phyloP scores from a whole-genome alignment of 495 filamentous ascomycete genomes.

The Penicillium egyptiacum region DNA sequence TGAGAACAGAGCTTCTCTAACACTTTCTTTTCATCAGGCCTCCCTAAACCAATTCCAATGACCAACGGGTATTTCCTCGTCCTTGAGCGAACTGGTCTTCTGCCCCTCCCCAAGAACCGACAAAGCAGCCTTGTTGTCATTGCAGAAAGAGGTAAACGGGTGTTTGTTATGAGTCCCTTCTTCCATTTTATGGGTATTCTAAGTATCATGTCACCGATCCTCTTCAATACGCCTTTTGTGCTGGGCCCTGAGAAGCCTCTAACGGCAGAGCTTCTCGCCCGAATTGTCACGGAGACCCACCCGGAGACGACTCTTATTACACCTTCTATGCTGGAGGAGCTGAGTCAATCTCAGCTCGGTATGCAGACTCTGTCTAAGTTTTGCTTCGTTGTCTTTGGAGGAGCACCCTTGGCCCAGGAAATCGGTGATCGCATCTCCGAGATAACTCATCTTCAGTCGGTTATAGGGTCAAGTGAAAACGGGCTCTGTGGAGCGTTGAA shows the following conservation, averaged over 20 bases:
- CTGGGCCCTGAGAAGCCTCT: neutral
- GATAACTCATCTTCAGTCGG: slow-evolving; percentile 9
- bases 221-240: neutral
- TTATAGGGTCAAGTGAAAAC: slow-evolving; percentile 19
- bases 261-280: neutral
- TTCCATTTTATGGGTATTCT: slow-evolving; percentile 9
- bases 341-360: neutral
- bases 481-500: slow-evolving; percentile 4
- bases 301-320: neutral
- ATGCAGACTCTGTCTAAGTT: neutral
- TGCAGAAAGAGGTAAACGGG: too few species aligned
- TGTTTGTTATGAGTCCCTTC: neutral
- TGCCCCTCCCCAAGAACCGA: too few species aligned
- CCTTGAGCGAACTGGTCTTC: too few species aligned
- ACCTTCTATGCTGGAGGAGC: neutral
- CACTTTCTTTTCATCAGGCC: neutral
- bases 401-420: neutral
- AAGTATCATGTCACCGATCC: neutral
- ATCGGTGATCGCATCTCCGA: slow-evolving; percentile 11
- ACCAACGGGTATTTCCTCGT: too few species aligned
- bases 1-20: too few species aligned
- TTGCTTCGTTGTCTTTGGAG: neutral
- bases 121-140: too few species aligned
- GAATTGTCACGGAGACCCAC: neutral
- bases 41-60: slow-evolving; percentile 49